Percentiles rank a stretch among this genome's conserved stretches.
These are phyloP conservation scores for Ganoderma sinense DNA, from an alignment of 1,284 basidiomycete genomes.

Conservation along the genomic window DNA sequence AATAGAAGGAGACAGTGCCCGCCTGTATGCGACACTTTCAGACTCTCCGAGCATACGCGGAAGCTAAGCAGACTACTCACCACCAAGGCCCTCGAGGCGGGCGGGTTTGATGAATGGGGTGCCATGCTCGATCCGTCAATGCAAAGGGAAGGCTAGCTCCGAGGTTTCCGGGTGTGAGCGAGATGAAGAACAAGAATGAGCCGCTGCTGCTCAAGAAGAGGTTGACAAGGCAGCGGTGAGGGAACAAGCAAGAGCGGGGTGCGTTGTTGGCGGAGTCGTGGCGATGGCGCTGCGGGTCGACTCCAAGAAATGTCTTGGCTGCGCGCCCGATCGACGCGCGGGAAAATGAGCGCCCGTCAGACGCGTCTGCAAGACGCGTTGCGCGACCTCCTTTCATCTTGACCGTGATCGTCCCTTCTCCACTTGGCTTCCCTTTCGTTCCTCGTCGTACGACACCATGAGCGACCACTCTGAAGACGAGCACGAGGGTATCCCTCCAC, in stretches of 20 bases:
- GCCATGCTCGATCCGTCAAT: slow-evolving; percentile 3
- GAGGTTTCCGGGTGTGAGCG: neutral
- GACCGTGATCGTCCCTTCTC: slow-evolving; percentile 8
- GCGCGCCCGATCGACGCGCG: slow-evolving; percentile 23
- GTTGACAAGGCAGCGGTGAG: neutral
- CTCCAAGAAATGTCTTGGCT: slow-evolving; percentile 12
- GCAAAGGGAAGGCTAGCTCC: neutral
- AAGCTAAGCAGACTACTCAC: slow-evolving; percentile 19
- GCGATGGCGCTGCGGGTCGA: neutral
- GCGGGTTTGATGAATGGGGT: slow-evolving; percentile 23
- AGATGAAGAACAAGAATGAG: neutral
- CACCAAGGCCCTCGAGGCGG: slow-evolving; percentile 33
- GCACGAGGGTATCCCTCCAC: slow-evolving; percentile 23
- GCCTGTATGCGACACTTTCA: slow-evolving; percentile 45
- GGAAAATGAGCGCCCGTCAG: neutral
- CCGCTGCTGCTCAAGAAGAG: neutral
- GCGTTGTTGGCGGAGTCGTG: slow-evolving; percentile 13
- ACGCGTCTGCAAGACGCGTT: slow-evolving; percentile 13
- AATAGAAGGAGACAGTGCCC: slow-evolving; percentile 78
- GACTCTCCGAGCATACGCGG: neutral
- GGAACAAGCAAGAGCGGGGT: neutral
- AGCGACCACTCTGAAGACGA: slow-evolving; percentile 24
- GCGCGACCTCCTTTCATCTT: neutral
- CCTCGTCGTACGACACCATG: slow-evolving; percentile 10
- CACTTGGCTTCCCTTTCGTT: neutral